Conservation (phyloP, 1,139 yeast species). For the Blastobotrys persicus region DNA sequence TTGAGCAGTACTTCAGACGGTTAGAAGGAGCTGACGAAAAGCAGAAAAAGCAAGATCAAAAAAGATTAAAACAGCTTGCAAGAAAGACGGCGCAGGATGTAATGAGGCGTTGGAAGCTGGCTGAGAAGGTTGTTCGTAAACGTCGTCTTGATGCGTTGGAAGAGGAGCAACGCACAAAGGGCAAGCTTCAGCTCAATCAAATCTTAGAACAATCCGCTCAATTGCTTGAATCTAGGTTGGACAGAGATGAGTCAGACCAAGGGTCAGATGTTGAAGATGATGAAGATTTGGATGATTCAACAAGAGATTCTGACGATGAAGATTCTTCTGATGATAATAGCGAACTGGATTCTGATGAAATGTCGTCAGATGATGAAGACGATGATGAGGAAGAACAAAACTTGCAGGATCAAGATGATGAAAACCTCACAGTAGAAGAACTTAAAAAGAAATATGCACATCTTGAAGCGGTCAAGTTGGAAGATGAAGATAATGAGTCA, state of each 20-base stretch:
- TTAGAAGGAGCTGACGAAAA: slow-evolving; percentile 88
- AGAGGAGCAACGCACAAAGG: slow-evolving; percentile 63
- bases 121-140: slow-evolving; percentile 69
- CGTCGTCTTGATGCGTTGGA: slow-evolving; percentile 37
- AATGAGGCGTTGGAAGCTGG: slow-evolving; percentile 86
- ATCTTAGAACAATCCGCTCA: slow-evolving; percentile 91
- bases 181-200: slow-evolving; percentile 83
- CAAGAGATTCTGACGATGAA: slow-evolving; percentile 16
- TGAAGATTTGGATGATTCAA: slow-evolving; percentile 17
- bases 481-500: slow-evolving; percentile 13
- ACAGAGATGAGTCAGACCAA: slow-evolving; percentile 36
- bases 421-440: slow-evolving; percentile 62
- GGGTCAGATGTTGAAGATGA: slow-evolving; percentile 24
- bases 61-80: slow-evolving; percentile 59
- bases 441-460: slow-evolving; percentile 61
- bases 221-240: slow-evolving; percentile 78
- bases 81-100: slow-evolving; percentile 80
- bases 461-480: slow-evolving; percentile 37
- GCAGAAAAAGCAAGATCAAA: slow-evolving; percentile 64
- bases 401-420: slow-evolving; percentile 42
- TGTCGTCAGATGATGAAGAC: slow-evolving; percentile 35
- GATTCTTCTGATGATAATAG: slow-evolving; percentile 25
- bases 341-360: slow-evolving; percentile 27
- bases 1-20: slow-evolving; percentile 84
- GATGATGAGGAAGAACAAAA: slow-evolving; percentile 33